Base-by-base conservation (phyloP, 1,284 basidiomycete genomes). In the Malassezia furfur region DNA sequence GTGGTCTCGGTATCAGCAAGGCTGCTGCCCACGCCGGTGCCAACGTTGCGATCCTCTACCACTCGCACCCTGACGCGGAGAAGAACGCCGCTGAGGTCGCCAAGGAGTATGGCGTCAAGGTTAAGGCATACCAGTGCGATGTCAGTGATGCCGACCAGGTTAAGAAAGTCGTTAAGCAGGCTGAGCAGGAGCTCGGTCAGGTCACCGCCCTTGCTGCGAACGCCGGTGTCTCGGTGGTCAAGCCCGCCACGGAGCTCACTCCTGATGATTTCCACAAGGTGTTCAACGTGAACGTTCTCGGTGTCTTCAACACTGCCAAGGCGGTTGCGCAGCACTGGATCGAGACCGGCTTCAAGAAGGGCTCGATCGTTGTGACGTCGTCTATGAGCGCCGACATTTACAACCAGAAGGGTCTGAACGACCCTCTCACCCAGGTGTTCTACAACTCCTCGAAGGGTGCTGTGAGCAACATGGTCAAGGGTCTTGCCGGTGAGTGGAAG, bases 111-210 rank as follows among this genome's bases (percentile, higher is more conserved):
- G 61, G 62, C 37, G 62, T 66, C 54, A 70, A 74, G 66, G 59
- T 56, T 54, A 70, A 72, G 65, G 73, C 73, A 7, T 75, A 75
- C 63, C 65, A 75, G 65, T 74, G 72, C 57, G 73, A 75, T 44
- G 73, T 75, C 31, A 65, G 70, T 28, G 67, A 75, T 36, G 62
- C 60, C 14, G 63, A 62, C 0, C 60, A 65, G 12, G 71, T 75
- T 57, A 69, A 67, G 64, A 63, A 68, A 57, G 68, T 66, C 31
- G 34, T 71, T 40, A 61, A 68, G 62, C 55, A 68, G 56, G 65
- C 66, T 37, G 65, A 69, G 53, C 53, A 60, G 17, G 71, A 74
- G 30, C 62, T 74, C 4, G 71, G 70, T 38, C 67, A 65, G 48
- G 61, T 75, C 48, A 68, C 66, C 22, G 69, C 66, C 45, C 61